phyloP scores from a whole-genome alignment of 345 rosid species.

The Lagerstroemia speciosa region DNA sequence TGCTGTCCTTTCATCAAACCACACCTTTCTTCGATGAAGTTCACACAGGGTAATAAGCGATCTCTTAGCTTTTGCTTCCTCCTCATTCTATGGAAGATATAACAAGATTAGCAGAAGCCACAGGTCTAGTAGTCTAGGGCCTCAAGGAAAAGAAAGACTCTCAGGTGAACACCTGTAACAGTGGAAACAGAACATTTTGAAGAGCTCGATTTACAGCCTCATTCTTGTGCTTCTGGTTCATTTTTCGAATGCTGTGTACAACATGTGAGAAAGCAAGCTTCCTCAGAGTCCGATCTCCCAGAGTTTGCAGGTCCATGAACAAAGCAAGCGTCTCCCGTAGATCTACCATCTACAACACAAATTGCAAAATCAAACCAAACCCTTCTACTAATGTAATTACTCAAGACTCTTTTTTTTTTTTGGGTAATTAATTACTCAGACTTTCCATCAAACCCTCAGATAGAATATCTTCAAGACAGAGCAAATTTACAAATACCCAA shows the following conservation, averaged over 20 bases:
- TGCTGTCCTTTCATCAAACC: conserved; percentile 88
- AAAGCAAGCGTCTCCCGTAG: conserved; percentile 55
- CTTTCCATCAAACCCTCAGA: background rate
- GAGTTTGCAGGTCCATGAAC: conserved; percentile 78
- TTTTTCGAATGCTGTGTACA: conserved; percentile 62
- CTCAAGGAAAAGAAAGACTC: background rate
- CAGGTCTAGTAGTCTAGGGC: background rate
- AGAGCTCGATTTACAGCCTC: conserved; percentile 65
- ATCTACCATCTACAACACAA: conserved; percentile 49
- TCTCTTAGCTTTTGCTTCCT: conserved; percentile 72
- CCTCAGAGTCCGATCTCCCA: conserved; percentile 61
- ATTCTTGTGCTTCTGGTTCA: conserved; percentile 69
- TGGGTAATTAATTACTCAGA: too few relatives aligned
- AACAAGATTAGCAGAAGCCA: background rate
- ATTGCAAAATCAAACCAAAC: conserved; percentile 6
- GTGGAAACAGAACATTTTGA: conserved; percentile 61
- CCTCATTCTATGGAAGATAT: conserved; percentile 44
- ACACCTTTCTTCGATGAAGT: conserved; percentile 70
- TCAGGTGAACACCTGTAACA: conserved; percentile 49
- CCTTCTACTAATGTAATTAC: background rate
- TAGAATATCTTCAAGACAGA: background rate
- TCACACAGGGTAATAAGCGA: conserved; percentile 63
- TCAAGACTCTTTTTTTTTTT: too few relatives aligned
- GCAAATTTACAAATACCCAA: background rate
- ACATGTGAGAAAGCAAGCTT: conserved; percentile 77